These are phyloP conservation scores for Podila horticola DNA, from an alignment of 192 early-diverging fungal species.

Conservation along the genomic window DNA sequence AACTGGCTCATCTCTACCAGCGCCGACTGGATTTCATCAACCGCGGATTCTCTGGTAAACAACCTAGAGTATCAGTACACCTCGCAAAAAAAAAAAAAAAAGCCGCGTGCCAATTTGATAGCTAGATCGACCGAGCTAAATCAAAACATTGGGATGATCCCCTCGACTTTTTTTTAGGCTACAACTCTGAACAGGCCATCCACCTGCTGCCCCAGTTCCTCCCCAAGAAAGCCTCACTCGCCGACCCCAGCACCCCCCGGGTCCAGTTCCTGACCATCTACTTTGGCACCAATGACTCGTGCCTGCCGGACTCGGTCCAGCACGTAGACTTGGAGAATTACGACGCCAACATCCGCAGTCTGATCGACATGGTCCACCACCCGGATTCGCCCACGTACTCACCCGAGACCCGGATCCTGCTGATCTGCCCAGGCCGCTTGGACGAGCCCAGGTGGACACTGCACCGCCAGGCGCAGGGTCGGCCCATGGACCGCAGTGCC, in stretches of 20 bases:
- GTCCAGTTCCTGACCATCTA: conserved; percentile 76
- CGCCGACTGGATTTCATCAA: conserved; percentile 82
- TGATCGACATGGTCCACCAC: conserved; percentile 66
- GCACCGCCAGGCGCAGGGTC: conserved; percentile 33
- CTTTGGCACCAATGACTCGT: conserved; percentile 87
- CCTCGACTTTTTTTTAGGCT: conserved; percentile 53
- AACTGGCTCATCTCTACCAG: conserved; percentile 64
- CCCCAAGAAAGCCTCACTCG: conserved; percentile 20
- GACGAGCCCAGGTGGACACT: conserved; percentile 63
- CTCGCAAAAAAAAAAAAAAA: no score
- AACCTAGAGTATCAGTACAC: no score
- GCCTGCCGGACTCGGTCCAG: conserved; percentile 55
- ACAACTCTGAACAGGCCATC: conserved; percentile 71
- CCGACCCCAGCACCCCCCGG: conserved; percentile 23
- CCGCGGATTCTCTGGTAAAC: conserved; percentile 84
- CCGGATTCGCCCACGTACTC: conserved; percentile 62
- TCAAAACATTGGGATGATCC: no score
- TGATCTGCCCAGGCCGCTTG: conserved; percentile 78
- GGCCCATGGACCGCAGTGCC: conserved; percentile 46
- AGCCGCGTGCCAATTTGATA: no score
- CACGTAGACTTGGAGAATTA: conserved; percentile 73
- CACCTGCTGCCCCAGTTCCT: conserved; percentile 66
- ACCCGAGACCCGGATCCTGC: conserved; percentile 69
- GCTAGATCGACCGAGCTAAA: no score
- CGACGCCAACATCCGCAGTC: conserved; percentile 63